phyloP scores from a whole-genome alignment of 768 basidiomycete genomes.

The Leccinum variicolor region DNA sequence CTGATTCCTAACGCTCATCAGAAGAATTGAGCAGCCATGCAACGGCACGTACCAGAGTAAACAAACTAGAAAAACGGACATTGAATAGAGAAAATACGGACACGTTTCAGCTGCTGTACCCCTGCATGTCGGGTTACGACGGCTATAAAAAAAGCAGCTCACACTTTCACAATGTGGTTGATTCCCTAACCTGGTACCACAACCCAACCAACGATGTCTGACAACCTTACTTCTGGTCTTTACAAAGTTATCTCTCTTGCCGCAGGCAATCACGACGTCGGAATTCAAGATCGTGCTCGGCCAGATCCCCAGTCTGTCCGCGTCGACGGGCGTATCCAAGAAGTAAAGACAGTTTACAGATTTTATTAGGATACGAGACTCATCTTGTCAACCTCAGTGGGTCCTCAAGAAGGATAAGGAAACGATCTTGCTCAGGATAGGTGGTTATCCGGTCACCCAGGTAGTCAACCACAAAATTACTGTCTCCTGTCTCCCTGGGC shows the following conservation, averaged over 20 bases:
- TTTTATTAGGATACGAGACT: background rate
- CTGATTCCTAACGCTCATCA: background rate
- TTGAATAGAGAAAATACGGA: background rate
- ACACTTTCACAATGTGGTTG: background rate
- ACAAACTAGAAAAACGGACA: background rate
- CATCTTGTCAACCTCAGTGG: background rate
- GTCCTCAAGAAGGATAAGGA: background rate
- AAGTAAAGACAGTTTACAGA: background rate
- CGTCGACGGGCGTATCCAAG: background rate
- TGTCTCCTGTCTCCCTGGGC: background rate
- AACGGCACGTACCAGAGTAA: background rate
- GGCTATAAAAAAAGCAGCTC: background rate
- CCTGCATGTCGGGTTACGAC: background rate
- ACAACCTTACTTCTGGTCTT: background rate
- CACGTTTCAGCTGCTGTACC: background rate
- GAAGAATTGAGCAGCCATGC: background rate
- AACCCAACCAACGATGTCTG: background rate
- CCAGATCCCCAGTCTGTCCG: background rate
- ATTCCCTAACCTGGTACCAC: background rate
- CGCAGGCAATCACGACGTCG: background rate
- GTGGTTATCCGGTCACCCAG: background rate
- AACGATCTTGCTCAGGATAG: background rate
- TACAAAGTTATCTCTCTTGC: background rate
- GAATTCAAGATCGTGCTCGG: background rate
- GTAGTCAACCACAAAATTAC: background rate